Base-by-base conservation (phyloP, 495 filamentous ascomycete genomes). In the Xylaria castorea region DNA sequence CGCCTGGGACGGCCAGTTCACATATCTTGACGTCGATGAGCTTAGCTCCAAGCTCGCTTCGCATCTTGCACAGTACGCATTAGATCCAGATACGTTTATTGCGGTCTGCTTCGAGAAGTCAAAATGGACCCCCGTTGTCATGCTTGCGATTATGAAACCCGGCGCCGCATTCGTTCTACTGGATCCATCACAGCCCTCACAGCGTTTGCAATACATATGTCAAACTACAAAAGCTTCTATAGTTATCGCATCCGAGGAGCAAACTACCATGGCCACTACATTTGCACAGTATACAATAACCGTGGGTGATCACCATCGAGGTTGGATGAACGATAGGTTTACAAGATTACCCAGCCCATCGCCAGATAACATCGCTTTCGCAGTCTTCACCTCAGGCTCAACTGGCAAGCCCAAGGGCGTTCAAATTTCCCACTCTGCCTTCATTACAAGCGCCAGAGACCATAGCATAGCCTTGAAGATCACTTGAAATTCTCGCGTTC, bases 61-160 rank as follows among this genome's bases (percentile, higher is more conserved):
- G 80, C 2, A 85, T 42, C 36, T 70, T 53, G 0, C 68, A 6
- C 22, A 84, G 86, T 5, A 83, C 87, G 36, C 79, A 82, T 82
- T 91, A 38, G 83, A 83, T 4, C 82, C 86, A 1, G 87, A 87
- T 76, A 75, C 73, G 25, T 77, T 86, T 34, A 86, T 91, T 60
- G 85, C 83, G 2, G 76, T 90, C n/a, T 87, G 83, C 71, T 89
- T 91, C 50, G 85, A 87, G 30, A 86, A 85, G 66, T 83, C 82
- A 8, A 76, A 73, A 71, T 85, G 82, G 83, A 76, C 75, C 8
- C 38, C 80, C 0, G 82, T 86, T 22, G 76, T 80, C 14, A 80
- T 83, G 71, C 74, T 85, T 7, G 81, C 78, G 1, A 78, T 81
- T 38, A 46, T 85, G 65, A 79, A 78, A 55, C 78, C 82, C 6